A percentile compares a stretch with the other conserved stretches of the same genome.
Evolutionary conservation across 768 basidiomycete genomes (phyloP).

Genomic region (Pulveroboletus sp.): DNA sequence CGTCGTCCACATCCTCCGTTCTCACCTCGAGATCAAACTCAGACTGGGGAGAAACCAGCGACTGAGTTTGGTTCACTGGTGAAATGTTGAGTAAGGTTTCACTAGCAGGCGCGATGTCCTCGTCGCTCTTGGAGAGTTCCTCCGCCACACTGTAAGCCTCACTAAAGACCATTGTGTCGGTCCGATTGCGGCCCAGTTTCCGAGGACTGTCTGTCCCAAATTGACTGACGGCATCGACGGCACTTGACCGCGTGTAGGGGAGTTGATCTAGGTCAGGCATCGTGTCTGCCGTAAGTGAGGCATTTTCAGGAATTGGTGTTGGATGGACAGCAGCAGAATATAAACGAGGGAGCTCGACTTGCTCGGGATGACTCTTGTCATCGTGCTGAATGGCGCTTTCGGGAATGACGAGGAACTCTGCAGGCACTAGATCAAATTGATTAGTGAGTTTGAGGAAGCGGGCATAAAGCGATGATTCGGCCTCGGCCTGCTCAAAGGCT

Average conservation of each 20-base stretch:
- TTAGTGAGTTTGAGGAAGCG: constrained; percentile 82
- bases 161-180: constrained; percentile 73
- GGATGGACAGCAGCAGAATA: constrained; percentile 40
- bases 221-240: constrained; percentile 12
- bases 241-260: constrained; percentile 19
- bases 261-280: constrained; percentile 4
- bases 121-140: constrained; percentile 32
- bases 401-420: constrained; percentile 82
- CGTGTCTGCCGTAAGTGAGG: constrained; percentile 8
- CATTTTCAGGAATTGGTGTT: constrained; percentile 7
- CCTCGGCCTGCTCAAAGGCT: constrained; percentile 85
- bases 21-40: constrained; percentile 13
- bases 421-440: constrained; percentile 76
- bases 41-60: constrained; percentile 1
- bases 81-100: constrained; percentile 11
- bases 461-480: constrained; percentile 84
- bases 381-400: constrained; percentile 35
- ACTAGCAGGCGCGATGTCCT: neutral
- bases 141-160: constrained; percentile 38
- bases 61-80: constrained; percentile 10
- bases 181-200: constrained; percentile 51
- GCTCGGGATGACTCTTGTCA: constrained; percentile 22
- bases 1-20: constrained; percentile 21
- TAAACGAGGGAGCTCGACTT: constrained; percentile 39
- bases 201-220: constrained; percentile 39